These are phyloP conservation scores for Colletotrichum karsti DNA, from an alignment of 2,329 filamentous ascomycete genomes.

Conservation along the genomic window DNA sequence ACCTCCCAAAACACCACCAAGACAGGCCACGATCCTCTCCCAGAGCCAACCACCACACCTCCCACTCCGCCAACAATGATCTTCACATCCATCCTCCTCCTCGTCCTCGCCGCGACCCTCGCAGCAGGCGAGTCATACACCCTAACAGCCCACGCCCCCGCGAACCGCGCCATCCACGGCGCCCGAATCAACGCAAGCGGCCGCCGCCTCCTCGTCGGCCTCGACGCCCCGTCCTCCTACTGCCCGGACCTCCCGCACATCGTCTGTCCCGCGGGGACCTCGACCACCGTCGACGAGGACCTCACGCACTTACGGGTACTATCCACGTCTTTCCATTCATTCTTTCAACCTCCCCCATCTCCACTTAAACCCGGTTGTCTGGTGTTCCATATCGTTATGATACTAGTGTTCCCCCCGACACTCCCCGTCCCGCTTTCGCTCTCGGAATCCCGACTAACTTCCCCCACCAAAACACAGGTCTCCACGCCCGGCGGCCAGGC, in stretches of 20 bases:
- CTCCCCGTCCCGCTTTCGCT: too few relatives aligned
- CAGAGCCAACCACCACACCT: too few relatives aligned
- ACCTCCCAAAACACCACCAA: too few relatives aligned
- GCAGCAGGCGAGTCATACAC: slow-evolving; percentile 33
- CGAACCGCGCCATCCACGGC: slow-evolving; percentile 31
- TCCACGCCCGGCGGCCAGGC: slow-evolving; percentile 70
- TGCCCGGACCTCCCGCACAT: background rate
- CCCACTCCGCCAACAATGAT: background rate
- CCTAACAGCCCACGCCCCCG: slow-evolving; percentile 35
- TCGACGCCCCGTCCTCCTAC: slow-evolving; percentile 10
- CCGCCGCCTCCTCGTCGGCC: slow-evolving; percentile 38
- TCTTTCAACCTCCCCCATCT: fast-evolving
- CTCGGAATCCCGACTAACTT: too few relatives aligned
- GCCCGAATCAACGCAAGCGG: slow-evolving; percentile 37
- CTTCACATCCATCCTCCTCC: background rate
- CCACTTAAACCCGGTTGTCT: background rate
- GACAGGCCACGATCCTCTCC: too few relatives aligned
- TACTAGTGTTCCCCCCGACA: too few relatives aligned
- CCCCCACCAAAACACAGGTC: slow-evolving; percentile 45
- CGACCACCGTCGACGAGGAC: slow-evolving; percentile 36
- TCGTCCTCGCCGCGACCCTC: background rate
- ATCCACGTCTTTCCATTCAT: background rate
- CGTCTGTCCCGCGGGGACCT: slow-evolving; percentile 36
- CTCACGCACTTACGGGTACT: slow-evolving; percentile 39
- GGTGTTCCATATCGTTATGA: too few relatives aligned